phyloP scores from a whole-genome alignment of 805 yeast species.

The Naumovozyma dairenensis region DNA sequence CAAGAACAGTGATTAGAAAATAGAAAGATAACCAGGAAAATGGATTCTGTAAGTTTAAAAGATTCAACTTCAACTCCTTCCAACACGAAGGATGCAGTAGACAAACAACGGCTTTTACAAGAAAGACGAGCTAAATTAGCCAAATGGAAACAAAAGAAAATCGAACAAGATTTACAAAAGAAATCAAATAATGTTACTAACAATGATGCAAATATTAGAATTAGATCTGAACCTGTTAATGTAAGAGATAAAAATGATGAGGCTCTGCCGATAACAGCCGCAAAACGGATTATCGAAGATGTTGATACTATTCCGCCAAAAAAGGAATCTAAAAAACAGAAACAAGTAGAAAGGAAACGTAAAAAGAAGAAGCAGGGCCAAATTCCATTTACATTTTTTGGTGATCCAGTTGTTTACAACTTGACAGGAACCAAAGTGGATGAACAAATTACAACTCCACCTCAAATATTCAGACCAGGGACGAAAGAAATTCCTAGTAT shows the following conservation, averaged over 20 bases:
- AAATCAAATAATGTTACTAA: constrained; percentile 7
- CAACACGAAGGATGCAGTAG: constrained; percentile 6
- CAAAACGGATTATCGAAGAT: no score
- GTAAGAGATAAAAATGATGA: no score
- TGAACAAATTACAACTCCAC: no score
- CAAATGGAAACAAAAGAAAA: constrained; percentile 52
- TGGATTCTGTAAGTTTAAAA: constrained; percentile 18
- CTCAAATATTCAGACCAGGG: not conserved
- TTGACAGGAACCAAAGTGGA: no score
- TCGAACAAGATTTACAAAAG: constrained; percentile 24
- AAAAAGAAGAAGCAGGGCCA: constrained; percentile 3
- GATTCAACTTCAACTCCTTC: no score
- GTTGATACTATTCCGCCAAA: no score
- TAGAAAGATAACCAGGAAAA: constrained; percentile 1
- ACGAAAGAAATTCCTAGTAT: no score
- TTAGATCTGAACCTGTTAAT: no score
- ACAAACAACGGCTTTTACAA: constrained; percentile 30
- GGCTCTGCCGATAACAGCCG: no score
- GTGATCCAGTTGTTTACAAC: constrained; percentile 19
- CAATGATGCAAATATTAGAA: not conserved
- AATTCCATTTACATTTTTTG: constrained; percentile 8
- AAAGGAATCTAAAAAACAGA: constrained; percentile 4
- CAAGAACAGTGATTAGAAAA: not conserved
- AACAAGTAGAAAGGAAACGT: not conserved
- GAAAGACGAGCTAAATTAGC: constrained; percentile 44